Evolutionary conservation across 768 basidiomycete genomes (phyloP).

Genomic region (Pisolithus microcarpus): DNA sequence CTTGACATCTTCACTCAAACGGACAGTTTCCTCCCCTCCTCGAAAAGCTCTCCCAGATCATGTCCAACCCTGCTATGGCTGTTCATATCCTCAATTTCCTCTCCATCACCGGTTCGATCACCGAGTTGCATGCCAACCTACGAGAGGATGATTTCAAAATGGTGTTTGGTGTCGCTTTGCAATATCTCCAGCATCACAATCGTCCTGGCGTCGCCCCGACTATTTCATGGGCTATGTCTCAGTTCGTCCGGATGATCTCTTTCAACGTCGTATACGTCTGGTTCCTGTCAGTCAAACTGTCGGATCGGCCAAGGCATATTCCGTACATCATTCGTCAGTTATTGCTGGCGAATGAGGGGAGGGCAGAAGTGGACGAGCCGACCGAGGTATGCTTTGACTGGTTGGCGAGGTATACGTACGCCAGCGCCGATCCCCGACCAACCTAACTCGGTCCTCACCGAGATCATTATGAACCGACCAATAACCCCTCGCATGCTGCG

Average conservation of each 20-base stretch:
- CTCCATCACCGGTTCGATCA: slow-evolving; percentile 76
- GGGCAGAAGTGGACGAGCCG: slow-evolving; percentile 69
- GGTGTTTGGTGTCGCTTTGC: slow-evolving; percentile 89
- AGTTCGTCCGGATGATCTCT: slow-evolving; percentile 84
- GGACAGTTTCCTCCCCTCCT: slow-evolving; percentile 72
- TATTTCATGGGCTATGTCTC: slow-evolving; percentile 80
- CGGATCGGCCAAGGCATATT: slow-evolving; percentile 74
- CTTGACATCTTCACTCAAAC: slow-evolving; percentile 72
- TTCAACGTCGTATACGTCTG: slow-evolving; percentile 90
- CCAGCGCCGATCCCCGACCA: slow-evolving; percentile 87
- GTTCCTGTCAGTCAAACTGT: slow-evolving; percentile 84
- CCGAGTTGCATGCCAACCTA: slow-evolving; percentile 78
- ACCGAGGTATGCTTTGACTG: slow-evolving; percentile 98
- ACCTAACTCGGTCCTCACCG: slow-evolving; percentile 69
- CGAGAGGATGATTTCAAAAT: slow-evolving; percentile 86
- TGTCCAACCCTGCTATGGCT: slow-evolving; percentile 88
- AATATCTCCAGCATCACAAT: slow-evolving; percentile 90
- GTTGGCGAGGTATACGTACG: slow-evolving; percentile 91
- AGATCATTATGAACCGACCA: slow-evolving; percentile 65
- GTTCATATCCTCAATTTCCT: slow-evolving; percentile 96
- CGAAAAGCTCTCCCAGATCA: slow-evolving; percentile 85
- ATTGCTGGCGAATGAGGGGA: slow-evolving; percentile 75
- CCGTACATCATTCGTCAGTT: slow-evolving; percentile 83
- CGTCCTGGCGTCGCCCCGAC: slow-evolving; percentile 49
- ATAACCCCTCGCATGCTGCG: slow-evolving; percentile 11